phyloP scores from a whole-genome alignment of 2,329 filamentous ascomycete genomes.

The Colletotrichum endophyticum region DNA sequence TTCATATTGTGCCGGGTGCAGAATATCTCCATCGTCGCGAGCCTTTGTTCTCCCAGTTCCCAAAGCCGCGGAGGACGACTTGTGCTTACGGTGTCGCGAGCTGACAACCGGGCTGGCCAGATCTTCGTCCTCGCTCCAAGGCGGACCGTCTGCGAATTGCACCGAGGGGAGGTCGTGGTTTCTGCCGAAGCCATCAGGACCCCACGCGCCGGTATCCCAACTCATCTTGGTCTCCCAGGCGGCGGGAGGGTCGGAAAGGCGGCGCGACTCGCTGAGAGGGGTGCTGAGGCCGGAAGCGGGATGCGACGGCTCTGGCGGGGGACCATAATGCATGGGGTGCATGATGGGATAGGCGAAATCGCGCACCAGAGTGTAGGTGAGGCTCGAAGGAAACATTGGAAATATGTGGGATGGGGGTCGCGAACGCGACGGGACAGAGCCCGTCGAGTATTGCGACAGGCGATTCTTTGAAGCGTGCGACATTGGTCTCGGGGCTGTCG shows the following conservation, averaged over 20 bases:
- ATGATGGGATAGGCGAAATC: slow-evolving; percentile 90
- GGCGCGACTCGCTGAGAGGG: slow-evolving; percentile 78
- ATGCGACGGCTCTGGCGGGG: slow-evolving; percentile 74
- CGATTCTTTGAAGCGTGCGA: slow-evolving; percentile 83
- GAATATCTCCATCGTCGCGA: slow-evolving; percentile 38
- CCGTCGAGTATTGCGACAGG: slow-evolving; percentile 81
- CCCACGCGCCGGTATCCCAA: slow-evolving; percentile 58
- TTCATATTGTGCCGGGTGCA: slow-evolving; percentile 57
- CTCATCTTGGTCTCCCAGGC: slow-evolving; percentile 74
- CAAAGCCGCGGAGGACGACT: slow-evolving; percentile 64
- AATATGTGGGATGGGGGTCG: slow-evolving; percentile 83
- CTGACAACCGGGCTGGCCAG: slow-evolving; percentile 89
- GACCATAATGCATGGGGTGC: slow-evolving; percentile 92
- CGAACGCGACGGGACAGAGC: slow-evolving; percentile 72
- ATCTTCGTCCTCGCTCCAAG: slow-evolving; percentile 95
- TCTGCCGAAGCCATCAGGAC: slow-evolving; percentile 58
- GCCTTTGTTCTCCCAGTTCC: slow-evolving; percentile 51
- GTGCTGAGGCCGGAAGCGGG: slow-evolving; percentile 84
- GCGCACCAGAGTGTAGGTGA: slow-evolving; percentile 87
- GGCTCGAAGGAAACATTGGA: slow-evolving; percentile 82
- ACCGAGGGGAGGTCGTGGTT: slow-evolving; percentile 76
- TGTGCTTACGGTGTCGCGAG: slow-evolving; percentile 85
- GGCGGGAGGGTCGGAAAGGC: slow-evolving; percentile 82
- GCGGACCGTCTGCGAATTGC: slow-evolving; percentile 85
- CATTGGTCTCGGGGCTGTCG: slow-evolving; percentile 68